Conservation (phyloP, 2,329 filamentous ascomycete species). For the Emmonsiellopsis sp. region DNA sequence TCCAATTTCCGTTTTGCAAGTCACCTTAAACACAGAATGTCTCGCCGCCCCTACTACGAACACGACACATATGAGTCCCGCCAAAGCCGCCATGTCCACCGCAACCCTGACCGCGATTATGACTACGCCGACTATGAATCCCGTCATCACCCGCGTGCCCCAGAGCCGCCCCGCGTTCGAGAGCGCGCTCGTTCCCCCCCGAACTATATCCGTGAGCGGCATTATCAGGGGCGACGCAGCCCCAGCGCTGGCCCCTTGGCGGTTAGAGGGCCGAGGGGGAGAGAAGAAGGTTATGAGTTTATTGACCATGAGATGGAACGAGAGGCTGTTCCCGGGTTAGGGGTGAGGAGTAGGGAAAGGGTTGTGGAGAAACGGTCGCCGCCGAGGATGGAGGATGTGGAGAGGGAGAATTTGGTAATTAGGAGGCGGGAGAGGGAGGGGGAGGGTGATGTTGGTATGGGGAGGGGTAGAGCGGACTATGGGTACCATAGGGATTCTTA, state of each 20-base stretch:
- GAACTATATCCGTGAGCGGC: conserved; percentile 26
- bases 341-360: conserved; percentile 3
- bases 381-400: background rate
- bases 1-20: background rate
- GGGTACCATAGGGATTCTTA: conserved; percentile 5
- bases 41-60: conserved; percentile 21
- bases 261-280: conserved; percentile 18
- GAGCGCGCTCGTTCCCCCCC: conserved; percentile 25
- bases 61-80: conserved; percentile 19
- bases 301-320: conserved; percentile 12
- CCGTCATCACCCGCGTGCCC: conserved; percentile 11
- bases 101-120: conserved; percentile 17
- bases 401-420: background rate
- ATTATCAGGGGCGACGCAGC: conserved; percentile 14
- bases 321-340: conserved; percentile 11
- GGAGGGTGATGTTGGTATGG: conserved; percentile 10
- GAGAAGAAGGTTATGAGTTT: conserved; percentile 12
- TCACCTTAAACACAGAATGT: background rate
- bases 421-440: conserved; percentile 4
- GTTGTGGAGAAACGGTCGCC: background rate
- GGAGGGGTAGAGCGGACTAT: conserved; percentile 5
- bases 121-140: conserved; percentile 20
- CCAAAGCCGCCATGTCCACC: conserved; percentile 11
- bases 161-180: conserved; percentile 31
- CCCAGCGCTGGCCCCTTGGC: conserved; percentile 22